These are phyloP conservation scores for Trichoderma gamsii DNA, from an alignment of 495 filamentous ascomycete genomes.

Conservation along the genomic window DNA sequence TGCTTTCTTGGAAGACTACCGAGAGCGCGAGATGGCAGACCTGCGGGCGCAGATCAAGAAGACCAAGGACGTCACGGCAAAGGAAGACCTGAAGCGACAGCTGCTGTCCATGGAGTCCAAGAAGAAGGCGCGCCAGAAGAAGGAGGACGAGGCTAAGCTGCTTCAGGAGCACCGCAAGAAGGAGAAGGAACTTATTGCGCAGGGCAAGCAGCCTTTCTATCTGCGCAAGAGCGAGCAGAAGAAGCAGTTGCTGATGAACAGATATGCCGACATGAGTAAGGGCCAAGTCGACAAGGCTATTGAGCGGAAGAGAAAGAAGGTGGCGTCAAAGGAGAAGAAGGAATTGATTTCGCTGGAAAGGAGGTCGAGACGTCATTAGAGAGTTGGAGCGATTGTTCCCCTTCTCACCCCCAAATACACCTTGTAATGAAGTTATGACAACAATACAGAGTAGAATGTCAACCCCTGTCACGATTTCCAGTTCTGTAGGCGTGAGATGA, in stretches of 20 bases:
- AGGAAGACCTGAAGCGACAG: constrained; percentile 60
- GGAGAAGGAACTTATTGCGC: constrained; percentile 74
- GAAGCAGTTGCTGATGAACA: constrained; percentile 70
- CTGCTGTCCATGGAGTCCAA: constrained; percentile 63
- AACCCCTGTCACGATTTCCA: constrained; percentile 13
- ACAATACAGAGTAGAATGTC: not conserved
- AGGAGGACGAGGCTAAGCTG: constrained; percentile 60
- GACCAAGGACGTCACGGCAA: constrained; percentile 55
- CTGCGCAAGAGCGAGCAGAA: constrained; percentile 87
- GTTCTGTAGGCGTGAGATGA: not conserved
- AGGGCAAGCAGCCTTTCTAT: constrained; percentile 91
- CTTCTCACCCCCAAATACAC: not conserved
- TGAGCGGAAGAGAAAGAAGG: constrained; percentile 80
- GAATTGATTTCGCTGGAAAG: constrained; percentile 54
- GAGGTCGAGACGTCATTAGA: constrained; percentile 3
- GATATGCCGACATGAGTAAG: constrained; percentile 72
- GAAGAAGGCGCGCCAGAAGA: constrained; percentile 59
- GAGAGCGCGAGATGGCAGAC: constrained; percentile 66
- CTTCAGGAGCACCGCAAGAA: constrained; percentile 65
- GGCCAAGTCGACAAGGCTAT: constrained; percentile 73
- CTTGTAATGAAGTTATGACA: constrained; percentile 11
- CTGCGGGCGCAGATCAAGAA: constrained; percentile 59
- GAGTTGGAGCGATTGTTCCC: no score
- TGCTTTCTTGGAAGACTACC: constrained; percentile 80
- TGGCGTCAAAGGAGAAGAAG: constrained; percentile 71